Evolutionary conservation across 257 asterid species (phyloP), one percentile per base, ranked within the genome.

Genomic region (Jasminum sambac): DNA sequence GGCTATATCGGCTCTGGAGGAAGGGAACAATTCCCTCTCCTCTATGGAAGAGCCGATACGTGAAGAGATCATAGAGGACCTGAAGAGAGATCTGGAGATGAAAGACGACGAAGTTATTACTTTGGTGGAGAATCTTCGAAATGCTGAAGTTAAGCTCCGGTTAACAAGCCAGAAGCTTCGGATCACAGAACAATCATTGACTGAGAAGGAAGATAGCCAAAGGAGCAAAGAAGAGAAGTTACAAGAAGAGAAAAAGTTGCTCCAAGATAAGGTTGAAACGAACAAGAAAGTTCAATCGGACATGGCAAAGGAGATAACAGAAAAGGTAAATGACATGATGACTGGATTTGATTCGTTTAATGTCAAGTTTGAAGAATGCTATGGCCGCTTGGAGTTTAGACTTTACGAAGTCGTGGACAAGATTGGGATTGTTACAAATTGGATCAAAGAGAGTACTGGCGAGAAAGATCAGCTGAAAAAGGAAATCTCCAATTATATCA

Each of bases 341-440:
- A 84, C 71, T 21, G 88, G 79, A 55, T 81, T 87, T 5, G 98
- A 91, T 60, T 76, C 89, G n/a, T 88, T 91, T 72, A 80, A 71
- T 67, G 75, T 84, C 84, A 91, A 90, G 88, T 88, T 83, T 23
- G 98, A 91, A 88, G 99, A 95, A 81, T 95, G 86, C 74, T 84
- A 83, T 34, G 95, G 98, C 11, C 97, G 84, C 89, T 50, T 88
- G 76, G 96, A 91, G 83, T 85, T 96, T 68, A 91, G 98, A 16
- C 73, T 91, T 23, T 82, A 83, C 21, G 95, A 90, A 74, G 79
- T 83, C 60, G 65, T 80, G 58, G 82, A 85, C 50, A 96, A 91
- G 84, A 81, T 91, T 42, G 85, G 82, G 81, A 81, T 75, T 58
- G 57, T 85, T 25, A 79, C 42, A 61, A 80, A 76, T 71, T 78